A percentile compares a stretch with the other conserved stretches of the same genome.
These are phyloP conservation scores for Ophiocordyceps camponoti-leonardi DNA, from an alignment of 2,329 filamentous ascomycete species.

Conservation along the genomic window DNA sequence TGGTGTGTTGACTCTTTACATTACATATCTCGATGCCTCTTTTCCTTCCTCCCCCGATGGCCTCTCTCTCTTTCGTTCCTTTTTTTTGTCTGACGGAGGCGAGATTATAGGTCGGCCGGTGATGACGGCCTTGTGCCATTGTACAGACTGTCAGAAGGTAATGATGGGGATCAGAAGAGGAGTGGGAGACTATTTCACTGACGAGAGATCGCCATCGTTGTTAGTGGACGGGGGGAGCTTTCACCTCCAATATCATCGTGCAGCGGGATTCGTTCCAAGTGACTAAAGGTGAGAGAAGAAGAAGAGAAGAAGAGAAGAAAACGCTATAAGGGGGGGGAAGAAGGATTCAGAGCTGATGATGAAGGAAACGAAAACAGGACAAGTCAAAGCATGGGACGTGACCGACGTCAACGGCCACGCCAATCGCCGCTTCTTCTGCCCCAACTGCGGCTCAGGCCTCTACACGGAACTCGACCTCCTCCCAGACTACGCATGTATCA, in stretches of 20 bases:
- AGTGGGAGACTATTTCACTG: background rate
- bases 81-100: background rate
- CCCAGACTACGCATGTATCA: conserved; percentile 30
- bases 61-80: too few relatives aligned
- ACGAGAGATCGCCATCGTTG: background rate
- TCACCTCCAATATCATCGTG: conserved; percentile 35
- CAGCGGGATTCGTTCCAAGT: conserved; percentile 27
- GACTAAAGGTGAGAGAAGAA: conserved; percentile 22
- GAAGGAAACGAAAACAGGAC: conserved; percentile 12
- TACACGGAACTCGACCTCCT: conserved; percentile 36
- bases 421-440: conserved; percentile 39
- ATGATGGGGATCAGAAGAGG: background rate
- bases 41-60: too few relatives aligned
- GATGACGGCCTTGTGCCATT: conserved; percentile 31
- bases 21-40: too few relatives aligned
- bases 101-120: conserved; percentile 19
- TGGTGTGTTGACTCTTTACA: too few relatives aligned
- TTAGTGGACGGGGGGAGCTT: conserved; percentile 33
- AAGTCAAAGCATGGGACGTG: conserved; percentile 27
- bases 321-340: too few relatives aligned
- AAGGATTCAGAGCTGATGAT: too few relatives aligned
- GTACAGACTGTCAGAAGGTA: conserved; percentile 36
- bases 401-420: conserved; percentile 31
- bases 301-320: too few relatives aligned
- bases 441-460: conserved; percentile 29